Percentiles rank a stretch among this genome's conserved stretches.
These are phyloP conservation scores for Scedosporium apiospermum DNA, from an alignment of 2,329 filamentous ascomycete genomes.

Conservation along the genomic window DNA sequence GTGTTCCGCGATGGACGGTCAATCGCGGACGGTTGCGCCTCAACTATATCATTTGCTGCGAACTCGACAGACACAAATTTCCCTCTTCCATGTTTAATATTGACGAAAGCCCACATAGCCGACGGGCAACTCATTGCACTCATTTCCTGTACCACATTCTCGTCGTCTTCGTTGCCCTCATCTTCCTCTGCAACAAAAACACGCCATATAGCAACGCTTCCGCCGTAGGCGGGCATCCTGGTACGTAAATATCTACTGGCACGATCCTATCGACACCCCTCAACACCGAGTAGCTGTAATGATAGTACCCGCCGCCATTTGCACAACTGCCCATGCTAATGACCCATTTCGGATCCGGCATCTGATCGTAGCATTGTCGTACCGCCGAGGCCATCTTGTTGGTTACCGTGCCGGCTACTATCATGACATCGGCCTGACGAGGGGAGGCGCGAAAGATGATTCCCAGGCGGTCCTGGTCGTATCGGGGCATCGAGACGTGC, in stretches of 20 bases:
- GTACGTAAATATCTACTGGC: conserved; percentile 72
- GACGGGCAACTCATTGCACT: neutral
- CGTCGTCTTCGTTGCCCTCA: conserved; percentile 49
- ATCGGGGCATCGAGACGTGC: conserved; percentile 78
- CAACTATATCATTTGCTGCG: no score
- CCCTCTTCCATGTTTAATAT: no score
- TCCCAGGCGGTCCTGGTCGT: conserved; percentile 80
- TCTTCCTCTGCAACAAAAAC: conserved; percentile 70
- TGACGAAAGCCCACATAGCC: no score
- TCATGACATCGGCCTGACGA: conserved; percentile 85
- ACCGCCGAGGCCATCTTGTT: conserved; percentile 95
- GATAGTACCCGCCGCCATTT: conserved; percentile 79
- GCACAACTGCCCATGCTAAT: conserved; percentile 76
- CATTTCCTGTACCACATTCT: conserved; percentile 51
- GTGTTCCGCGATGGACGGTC: no score
- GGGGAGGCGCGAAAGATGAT: conserved; percentile 88
- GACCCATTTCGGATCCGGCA: conserved; percentile 90
- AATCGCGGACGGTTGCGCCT: no score
- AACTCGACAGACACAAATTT: no score
- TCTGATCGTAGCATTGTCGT: conserved; percentile 88
- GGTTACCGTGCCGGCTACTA: conserved; percentile 83
- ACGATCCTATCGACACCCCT: conserved; percentile 69
- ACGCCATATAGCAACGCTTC: conserved; percentile 59
- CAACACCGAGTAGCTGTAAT: conserved; percentile 73
- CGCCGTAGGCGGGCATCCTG: conserved; percentile 57